phyloP scores from a whole-genome alignment of 139 green algal genomes.

The Coelastrella sp. region DNA sequence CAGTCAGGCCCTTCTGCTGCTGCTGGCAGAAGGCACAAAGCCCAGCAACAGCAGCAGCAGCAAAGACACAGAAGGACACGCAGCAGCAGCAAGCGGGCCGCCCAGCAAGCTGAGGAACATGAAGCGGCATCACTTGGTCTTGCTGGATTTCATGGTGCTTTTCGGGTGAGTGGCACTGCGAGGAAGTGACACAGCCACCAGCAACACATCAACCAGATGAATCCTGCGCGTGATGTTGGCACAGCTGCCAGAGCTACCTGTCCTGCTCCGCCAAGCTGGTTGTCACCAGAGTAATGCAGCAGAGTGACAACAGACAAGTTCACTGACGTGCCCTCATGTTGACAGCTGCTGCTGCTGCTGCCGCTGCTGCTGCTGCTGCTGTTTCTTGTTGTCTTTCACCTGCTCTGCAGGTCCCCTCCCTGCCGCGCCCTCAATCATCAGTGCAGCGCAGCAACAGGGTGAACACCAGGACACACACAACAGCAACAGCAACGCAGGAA shows the following conservation, averaged over 20 bases:
- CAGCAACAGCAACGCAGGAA: slow-evolving; percentile 64
- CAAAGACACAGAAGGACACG: background rate
- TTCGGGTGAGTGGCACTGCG: no score
- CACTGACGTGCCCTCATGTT: no score
- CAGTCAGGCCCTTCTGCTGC: background rate
- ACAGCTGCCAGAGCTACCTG: no score
- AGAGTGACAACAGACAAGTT: background rate
- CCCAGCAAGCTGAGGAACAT: background rate
- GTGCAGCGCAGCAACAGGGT: background rate
- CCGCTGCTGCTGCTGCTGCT: slow-evolving; percentile 23
- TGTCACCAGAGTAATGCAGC: background rate
- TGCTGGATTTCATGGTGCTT: no score
- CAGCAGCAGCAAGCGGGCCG: background rate
- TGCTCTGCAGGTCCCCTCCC: background rate
- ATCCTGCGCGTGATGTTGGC: background rate
- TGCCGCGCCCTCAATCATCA: background rate
- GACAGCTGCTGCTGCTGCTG: slow-evolving; percentile 10
- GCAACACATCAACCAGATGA: no score
- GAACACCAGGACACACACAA: slow-evolving; percentile 33
- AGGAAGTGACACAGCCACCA: no score
- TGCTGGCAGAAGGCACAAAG: background rate
- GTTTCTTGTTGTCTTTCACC: background rate
- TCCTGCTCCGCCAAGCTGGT: background rate
- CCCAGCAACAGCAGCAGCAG: background rate
- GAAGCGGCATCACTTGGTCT: background rate